Conservation (phyloP, 371 early-diverging fungal genomes). For the Choanephora cucurbitarum region DNA sequence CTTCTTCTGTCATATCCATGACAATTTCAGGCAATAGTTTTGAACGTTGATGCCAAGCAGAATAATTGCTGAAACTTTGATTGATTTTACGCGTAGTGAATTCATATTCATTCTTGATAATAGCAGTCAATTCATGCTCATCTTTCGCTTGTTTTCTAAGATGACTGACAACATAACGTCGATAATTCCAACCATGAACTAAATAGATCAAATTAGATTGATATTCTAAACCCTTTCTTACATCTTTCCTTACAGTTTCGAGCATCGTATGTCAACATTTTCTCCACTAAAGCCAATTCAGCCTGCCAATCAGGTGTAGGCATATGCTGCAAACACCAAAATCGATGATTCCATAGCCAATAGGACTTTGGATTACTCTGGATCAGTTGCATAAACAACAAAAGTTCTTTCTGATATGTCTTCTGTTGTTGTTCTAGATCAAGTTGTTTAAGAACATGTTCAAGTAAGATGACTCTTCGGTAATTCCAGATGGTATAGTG, state of each 20-base stretch:
- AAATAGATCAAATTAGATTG: not conserved
- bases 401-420: slow-evolving; percentile 58
- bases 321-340: slow-evolving; percentile 83
- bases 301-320: slow-evolving; percentile 75
- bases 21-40: slow-evolving; percentile 74
- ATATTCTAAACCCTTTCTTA: too few species aligned
- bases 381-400: slow-evolving; percentile 65
- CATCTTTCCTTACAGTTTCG: slow-evolving; percentile 79
- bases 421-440: slow-evolving; percentile 32
- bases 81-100: slow-evolving; percentile 86
- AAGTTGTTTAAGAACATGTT: slow-evolving; percentile 35
- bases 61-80: slow-evolving; percentile 91
- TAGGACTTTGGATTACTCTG: slow-evolving; percentile 84
- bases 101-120: slow-evolving; percentile 69
- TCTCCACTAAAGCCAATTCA: slow-evolving; percentile 76
- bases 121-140: slow-evolving; percentile 22
- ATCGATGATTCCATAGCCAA: slow-evolving; percentile 95
- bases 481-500: slow-evolving; percentile 92
- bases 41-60: slow-evolving; percentile 96
- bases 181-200: slow-evolving; percentile 97
- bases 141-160: slow-evolving; percentile 26
- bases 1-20: slow-evolving; percentile 39
- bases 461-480: slow-evolving; percentile 67
- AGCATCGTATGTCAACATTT: slow-evolving; percentile 83
- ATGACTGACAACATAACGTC: slow-evolving; percentile 75